Conservation (phyloP, 2,329 filamentous ascomycete species). For the Ceratocystis destructans region DNA sequence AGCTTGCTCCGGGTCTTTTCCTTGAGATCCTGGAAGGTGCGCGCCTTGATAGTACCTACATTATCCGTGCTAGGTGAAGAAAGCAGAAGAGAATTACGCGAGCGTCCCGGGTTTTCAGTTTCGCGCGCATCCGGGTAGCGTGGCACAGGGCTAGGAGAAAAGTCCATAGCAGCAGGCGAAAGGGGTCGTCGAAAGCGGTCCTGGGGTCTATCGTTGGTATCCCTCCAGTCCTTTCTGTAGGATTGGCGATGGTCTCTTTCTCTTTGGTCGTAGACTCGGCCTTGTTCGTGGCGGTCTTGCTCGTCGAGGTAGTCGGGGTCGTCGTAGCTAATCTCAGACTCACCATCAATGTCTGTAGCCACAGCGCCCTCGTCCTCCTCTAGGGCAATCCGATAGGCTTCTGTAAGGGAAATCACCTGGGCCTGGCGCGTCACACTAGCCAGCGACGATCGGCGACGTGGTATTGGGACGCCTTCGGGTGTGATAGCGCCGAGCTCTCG, state of each 20-base stretch:
- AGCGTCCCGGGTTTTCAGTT: not conserved
- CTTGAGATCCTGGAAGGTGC: conserved; percentile 9
- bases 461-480: conserved; percentile 18
- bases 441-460: conserved; percentile 19
- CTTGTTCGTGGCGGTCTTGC: not conserved
- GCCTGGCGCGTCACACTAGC: conserved; percentile 19
- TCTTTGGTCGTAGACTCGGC: not conserved
- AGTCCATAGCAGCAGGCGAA: conserved; percentile 12
- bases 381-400: conserved; percentile 17
- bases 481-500: conserved; percentile 16
- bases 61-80: conserved; percentile 12
- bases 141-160: conserved; percentile 6
- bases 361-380: conserved; percentile 18
- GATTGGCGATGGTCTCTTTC: not conserved
- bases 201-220: not conserved
- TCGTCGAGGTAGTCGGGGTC: conserved; percentile 3
- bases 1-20: conserved; percentile 15
- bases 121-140: conserved; percentile 5
- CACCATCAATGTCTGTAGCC: conserved; percentile 10
- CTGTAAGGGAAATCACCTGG: conserved; percentile 18
- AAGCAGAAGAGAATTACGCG: not conserved
- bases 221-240: not conserved
- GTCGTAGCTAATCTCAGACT: conserved; percentile 18
- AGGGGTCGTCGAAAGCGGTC: conserved; percentile 5
- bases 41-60: not conserved